These are phyloP conservation scores for Diaporthe ilicicola DNA, from an alignment of 2,329 filamentous ascomycete species.

Conservation along the genomic window DNA sequence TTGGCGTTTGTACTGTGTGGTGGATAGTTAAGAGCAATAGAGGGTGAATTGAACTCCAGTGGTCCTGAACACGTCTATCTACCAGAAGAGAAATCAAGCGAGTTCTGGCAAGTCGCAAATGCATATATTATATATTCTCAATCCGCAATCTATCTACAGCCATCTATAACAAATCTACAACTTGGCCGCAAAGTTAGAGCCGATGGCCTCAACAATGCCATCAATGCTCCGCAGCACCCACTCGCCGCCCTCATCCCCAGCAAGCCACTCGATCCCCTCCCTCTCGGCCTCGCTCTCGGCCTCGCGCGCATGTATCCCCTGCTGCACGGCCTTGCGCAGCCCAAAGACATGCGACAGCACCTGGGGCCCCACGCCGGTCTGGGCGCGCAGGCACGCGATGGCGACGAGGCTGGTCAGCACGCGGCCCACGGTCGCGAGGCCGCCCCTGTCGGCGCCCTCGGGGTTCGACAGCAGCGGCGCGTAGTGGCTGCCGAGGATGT, in stretches of 20 bases:
- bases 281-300: slow-evolving; percentile 40
- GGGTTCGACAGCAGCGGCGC: slow-evolving; percentile 78
- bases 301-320: slow-evolving; percentile 32
- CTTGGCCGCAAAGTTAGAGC: slow-evolving; percentile 50
- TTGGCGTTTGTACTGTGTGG: background rate
- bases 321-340: slow-evolving; percentile 75
- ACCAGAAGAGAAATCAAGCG: too few relatives aligned
- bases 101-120: background rate
- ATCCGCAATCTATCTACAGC: background rate
- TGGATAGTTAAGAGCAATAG: background rate
- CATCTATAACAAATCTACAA: slow-evolving; percentile 33
- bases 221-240: slow-evolving; percentile 57
- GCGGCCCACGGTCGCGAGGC: slow-evolving; percentile 67
- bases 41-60: background rate
- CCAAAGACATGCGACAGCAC: slow-evolving; percentile 85
- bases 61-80: background rate
- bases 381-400: slow-evolving; percentile 77
- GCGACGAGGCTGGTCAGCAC: slow-evolving; percentile 78
- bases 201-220: slow-evolving; percentile 54
- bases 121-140: background rate
- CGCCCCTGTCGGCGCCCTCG: slow-evolving; percentile 49
- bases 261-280: slow-evolving; percentile 52
- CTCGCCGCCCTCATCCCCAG: slow-evolving; percentile 55
- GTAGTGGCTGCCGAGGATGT: slow-evolving; percentile 81
- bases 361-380: slow-evolving; percentile 85